These are phyloP conservation scores for Baeospora myosura DNA, from an alignment of 1,284 basidiomycete species.

Conservation along the genomic window DNA sequence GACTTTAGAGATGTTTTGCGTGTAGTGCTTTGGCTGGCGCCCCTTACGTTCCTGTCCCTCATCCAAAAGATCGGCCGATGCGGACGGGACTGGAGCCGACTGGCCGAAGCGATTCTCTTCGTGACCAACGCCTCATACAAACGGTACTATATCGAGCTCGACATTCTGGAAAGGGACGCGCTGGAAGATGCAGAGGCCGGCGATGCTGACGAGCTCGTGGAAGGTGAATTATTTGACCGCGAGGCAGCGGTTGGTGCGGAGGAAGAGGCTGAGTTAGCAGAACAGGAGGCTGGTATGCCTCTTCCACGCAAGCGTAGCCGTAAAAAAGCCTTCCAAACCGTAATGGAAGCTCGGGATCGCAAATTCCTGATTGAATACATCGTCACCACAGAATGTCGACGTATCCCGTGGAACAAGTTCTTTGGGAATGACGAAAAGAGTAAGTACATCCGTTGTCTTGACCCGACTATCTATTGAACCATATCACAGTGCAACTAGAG, in stretches of 20 bases:
- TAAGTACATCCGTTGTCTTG: constrained; percentile 2
- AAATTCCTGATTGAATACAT: constrained; percentile 13
- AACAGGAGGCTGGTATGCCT: too few relatives aligned
- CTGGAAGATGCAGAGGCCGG: not conserved
- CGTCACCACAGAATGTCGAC: constrained; percentile 10
- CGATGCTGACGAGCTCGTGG: not conserved
- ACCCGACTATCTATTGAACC: not conserved
- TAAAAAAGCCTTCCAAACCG: not conserved
- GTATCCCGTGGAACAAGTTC: constrained; percentile 13
- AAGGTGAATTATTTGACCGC: not conserved
- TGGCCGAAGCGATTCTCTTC: constrained; percentile 5
- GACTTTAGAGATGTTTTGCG: constrained; percentile 1
- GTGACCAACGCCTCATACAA: constrained; percentile 3
- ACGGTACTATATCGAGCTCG: constrained; percentile 1
- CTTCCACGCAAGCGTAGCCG: not conserved
- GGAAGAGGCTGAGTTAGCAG: too few relatives aligned
- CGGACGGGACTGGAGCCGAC: not conserved
- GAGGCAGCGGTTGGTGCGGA: not conserved
- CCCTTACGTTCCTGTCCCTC: constrained; percentile 4
- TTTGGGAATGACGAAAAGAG: constrained; percentile 14
- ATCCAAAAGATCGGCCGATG: constrained; percentile 8
- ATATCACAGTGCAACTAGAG: not conserved
- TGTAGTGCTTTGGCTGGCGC: constrained; percentile 3
- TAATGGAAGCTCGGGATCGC: constrained; percentile 7
- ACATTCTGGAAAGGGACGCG: constrained; percentile 2